Conservation (phyloP, 305 asterid genomes). For the Fraxinus greggii region DNA sequence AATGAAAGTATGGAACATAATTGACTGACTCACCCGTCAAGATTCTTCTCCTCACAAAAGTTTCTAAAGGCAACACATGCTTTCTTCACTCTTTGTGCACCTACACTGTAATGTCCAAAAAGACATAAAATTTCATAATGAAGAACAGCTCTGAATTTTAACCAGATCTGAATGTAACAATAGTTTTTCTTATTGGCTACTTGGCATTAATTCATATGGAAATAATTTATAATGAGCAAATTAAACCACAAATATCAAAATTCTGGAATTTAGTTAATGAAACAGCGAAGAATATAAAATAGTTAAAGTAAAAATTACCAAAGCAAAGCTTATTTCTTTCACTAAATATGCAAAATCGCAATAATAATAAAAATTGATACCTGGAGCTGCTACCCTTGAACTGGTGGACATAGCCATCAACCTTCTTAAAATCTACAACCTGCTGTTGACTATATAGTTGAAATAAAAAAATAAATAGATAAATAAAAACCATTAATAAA, state of each 20-base stretch:
- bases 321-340: background rate
- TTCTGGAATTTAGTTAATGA: conserved; percentile 16
- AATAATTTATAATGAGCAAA: conserved; percentile 4
- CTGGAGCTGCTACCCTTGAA: conserved; percentile 84
- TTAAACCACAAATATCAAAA: conserved; percentile 12
- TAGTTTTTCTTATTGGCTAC: background rate
- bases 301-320: background rate
- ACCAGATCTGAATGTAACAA: conserved; percentile 27
- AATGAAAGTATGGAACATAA: background rate
- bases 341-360: background rate
- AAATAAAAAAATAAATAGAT: background rate
- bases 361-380: conserved; percentile 26
- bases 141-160: conserved; percentile 3
- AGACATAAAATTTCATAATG: background rate
- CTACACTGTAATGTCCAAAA: conserved; percentile 47
- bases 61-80: conserved; percentile 51
- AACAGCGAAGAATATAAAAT: conserved; percentile 2
- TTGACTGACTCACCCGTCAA: conserved; percentile 57
- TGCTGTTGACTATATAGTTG: conserved; percentile 50
- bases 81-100: conserved; percentile 67
- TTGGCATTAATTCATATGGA: background rate
- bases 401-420: conserved; percentile 76
- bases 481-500: conserved; percentile 17
- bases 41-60: conserved; percentile 57
- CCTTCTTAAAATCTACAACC: conserved; percentile 70